These are phyloP conservation scores for Chlamydomonas sp. DNA, from an alignment of 139 green algal genomes.

Conservation along the genomic window DNA sequence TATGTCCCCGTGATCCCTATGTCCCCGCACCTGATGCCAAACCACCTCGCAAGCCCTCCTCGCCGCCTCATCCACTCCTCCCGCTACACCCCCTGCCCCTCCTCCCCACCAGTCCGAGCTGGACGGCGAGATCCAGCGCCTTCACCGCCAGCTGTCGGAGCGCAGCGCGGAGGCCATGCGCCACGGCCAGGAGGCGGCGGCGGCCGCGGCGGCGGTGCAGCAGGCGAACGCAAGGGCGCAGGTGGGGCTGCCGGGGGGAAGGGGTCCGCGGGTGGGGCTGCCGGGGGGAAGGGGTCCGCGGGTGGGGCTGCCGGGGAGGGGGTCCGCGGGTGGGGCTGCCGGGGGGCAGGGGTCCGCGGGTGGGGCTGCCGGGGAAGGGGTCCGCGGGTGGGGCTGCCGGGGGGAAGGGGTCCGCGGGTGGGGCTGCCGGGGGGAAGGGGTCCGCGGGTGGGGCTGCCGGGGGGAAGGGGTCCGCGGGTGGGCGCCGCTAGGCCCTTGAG, in stretches of 20 bases:
- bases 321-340: no score
- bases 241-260: constrained; percentile 1
- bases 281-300: not conserved
- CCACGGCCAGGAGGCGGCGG: constrained; percentile 33
- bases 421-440: no score
- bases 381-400: not conserved
- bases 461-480: no score
- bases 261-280: constrained; percentile 1
- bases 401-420: not conserved
- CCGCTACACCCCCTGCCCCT: not conserved
- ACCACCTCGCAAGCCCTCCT: not conserved
- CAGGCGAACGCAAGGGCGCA: constrained; percentile 16
- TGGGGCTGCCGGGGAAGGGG: not conserved
- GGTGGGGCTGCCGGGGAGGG: no score
- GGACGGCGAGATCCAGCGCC: constrained; percentile 58
- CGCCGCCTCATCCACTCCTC: not conserved
- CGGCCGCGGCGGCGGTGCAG: constrained; percentile 10
- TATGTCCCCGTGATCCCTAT: no score
- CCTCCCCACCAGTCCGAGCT: constrained; percentile 37
- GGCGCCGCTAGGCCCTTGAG: no score
- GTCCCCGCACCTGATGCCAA: not conserved
- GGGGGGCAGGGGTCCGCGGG: no score
- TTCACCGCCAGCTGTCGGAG: constrained; percentile 41
- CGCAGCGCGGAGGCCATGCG: constrained; percentile 14
- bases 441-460: no score